These are phyloP conservation scores for Penicillium sp. DNA, from an alignment of 2,329 filamentous ascomycete species.

Conservation along the genomic window DNA sequence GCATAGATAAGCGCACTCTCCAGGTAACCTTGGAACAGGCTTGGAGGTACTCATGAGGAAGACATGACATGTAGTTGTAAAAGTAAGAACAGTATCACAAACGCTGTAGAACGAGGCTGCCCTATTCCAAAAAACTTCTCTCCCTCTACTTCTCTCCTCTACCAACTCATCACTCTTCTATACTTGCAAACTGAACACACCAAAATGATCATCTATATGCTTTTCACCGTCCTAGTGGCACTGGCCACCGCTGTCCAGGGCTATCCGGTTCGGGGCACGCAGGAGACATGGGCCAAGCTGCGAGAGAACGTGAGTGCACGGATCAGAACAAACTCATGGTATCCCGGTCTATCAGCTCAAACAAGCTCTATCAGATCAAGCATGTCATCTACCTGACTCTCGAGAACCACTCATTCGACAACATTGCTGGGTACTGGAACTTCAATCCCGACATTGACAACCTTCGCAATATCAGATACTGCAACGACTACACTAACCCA, in stretches of 20 bases:
- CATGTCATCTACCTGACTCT: slow-evolving; percentile 41
- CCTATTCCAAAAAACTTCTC: too few species aligned
- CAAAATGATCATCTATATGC: neutral
- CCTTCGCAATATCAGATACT: slow-evolving; percentile 33
- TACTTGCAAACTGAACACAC: neutral
- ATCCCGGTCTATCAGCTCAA: neutral
- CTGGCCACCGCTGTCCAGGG: slow-evolving; percentile 19
- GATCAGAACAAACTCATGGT: neutral
- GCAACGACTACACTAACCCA: slow-evolving; percentile 43
- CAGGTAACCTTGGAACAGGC: too few species aligned
- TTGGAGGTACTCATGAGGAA: too few species aligned
- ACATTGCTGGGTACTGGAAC: slow-evolving; percentile 43
- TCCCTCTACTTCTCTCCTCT: too few species aligned
- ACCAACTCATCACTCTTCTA: too few species aligned
- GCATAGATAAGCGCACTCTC: too few species aligned
- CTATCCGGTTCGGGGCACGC: slow-evolving; percentile 14
- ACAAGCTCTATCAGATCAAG: slow-evolving; percentile 28
- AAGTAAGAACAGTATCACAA: too few species aligned
- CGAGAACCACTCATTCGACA: slow-evolving; percentile 46
- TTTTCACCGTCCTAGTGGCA: slow-evolving; percentile 3
- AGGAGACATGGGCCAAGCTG: slow-evolving; percentile 21
- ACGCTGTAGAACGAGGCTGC: too few species aligned
- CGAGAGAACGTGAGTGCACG: slow-evolving; percentile 26
- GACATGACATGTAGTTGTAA: too few species aligned
- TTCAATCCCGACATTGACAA: slow-evolving; percentile 42